These are phyloP conservation scores for Podaxis pistillaris DNA, from an alignment of 768 basidiomycete species.

Conservation along the genomic window DNA sequence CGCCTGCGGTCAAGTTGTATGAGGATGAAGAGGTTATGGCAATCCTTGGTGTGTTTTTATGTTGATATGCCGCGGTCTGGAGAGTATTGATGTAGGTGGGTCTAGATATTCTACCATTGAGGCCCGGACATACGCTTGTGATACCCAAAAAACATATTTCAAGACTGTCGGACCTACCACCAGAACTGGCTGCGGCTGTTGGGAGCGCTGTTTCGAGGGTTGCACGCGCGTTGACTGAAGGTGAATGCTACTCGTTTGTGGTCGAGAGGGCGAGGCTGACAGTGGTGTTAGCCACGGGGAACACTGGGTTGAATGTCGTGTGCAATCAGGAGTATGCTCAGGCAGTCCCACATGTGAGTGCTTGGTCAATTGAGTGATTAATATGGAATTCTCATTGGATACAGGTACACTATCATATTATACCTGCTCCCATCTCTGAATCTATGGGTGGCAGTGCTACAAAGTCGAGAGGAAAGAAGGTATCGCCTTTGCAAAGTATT, in stretches of 20 bases:
- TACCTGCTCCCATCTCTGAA: conserved; percentile 60
- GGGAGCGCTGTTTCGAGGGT: conserved; percentile 62
- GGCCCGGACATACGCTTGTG: conserved; percentile 67
- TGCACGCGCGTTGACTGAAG: conserved; percentile 60
- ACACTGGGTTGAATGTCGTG: conserved; percentile 71
- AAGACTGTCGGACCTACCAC: conserved; percentile 63
- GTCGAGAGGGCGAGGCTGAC: neutral
- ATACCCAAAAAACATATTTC: conserved; percentile 66
- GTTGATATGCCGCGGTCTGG: neutral
- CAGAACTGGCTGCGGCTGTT: conserved; percentile 54
- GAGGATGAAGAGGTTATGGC: conserved; percentile 65
- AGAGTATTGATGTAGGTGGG: neutral
- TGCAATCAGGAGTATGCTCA: conserved; percentile 84
- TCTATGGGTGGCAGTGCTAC: conserved; percentile 15
- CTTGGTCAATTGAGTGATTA: neutral
- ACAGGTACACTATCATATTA: conserved; percentile 76
- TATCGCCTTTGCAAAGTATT: conserved; percentile 14
- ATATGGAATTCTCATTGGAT: neutral
- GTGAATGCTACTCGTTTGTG: conserved; percentile 30
- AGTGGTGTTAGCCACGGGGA: conserved; percentile 45
- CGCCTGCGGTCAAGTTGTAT: conserved; percentile 49
- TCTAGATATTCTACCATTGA: conserved; percentile 65
- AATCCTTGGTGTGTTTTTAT: conserved; percentile 49
- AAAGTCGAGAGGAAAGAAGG: neutral
- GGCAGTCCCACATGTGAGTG: conserved; percentile 69